Percentiles rank a stretch among this genome's conserved stretches.
phyloP scores from a whole-genome alignment of 2,329 filamentous ascomycete genomes.

The Tympanopsis confertula region DNA sequence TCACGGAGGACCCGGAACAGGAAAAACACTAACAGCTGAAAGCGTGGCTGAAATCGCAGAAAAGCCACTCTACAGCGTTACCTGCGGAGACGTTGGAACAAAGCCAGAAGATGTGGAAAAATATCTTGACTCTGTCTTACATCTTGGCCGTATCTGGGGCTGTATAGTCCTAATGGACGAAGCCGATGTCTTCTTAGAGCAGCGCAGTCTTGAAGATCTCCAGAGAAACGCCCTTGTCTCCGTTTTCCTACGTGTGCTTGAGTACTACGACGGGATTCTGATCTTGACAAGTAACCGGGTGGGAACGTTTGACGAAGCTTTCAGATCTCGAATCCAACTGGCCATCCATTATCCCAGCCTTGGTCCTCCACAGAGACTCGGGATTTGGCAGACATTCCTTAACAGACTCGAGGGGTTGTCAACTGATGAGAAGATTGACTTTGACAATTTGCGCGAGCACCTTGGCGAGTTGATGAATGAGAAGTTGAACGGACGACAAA shows the following conservation, averaged over 20 bases:
- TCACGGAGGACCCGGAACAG: conserved; percentile 19
- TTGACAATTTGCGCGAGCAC: too few species aligned
- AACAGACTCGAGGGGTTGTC: too few species aligned
- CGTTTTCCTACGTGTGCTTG: conserved; percentile 35
- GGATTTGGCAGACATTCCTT: too few species aligned
- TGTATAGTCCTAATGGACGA: conserved; percentile 40
- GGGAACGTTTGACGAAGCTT: conserved; percentile 31
- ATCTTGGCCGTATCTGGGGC: conserved; percentile 19
- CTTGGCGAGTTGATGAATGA: too few species aligned
- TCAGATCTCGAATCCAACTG: too few species aligned
- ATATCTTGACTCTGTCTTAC: conserved; percentile 14
- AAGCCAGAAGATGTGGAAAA: conserved; percentile 12
- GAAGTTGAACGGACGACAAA: too few species aligned
- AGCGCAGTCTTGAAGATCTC: conserved; percentile 29
- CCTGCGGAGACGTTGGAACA: conserved; percentile 15
- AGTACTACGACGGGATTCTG: conserved; percentile 37
- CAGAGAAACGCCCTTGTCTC: conserved; percentile 31
- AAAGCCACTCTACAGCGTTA: conserved; percentile 17
- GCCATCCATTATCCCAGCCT: too few species aligned
- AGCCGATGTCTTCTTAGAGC: conserved; percentile 47
- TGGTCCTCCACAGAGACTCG: too few species aligned
- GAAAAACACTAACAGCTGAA: conserved; percentile 27
- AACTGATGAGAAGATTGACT: too few species aligned
- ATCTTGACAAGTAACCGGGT: conserved; percentile 39
- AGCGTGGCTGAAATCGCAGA: conserved; percentile 15